Conservation (phyloP, 2,329 filamentous ascomycete genomes). For the Colletotrichum sp. region DNA sequence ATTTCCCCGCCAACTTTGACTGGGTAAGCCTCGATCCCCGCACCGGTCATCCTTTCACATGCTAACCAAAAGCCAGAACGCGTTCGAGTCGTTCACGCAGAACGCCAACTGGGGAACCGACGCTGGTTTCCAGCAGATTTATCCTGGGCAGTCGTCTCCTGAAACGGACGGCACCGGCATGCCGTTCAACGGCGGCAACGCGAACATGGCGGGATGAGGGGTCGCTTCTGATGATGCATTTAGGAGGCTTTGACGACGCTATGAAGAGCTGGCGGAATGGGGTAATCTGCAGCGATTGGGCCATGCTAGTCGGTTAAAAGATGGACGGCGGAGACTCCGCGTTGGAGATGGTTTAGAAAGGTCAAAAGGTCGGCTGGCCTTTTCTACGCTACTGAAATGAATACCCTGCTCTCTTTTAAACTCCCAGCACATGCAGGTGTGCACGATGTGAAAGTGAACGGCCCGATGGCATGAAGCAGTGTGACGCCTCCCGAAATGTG, state of each 20-base stretch:
- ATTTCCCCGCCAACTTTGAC: conserved; percentile 59
- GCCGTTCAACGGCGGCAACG: neutral
- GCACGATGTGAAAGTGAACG: neutral
- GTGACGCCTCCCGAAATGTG: neutral
- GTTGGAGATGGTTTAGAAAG: neutral
- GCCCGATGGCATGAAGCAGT: neutral
- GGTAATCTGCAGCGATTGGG: neutral
- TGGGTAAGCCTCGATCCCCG: conserved; percentile 51
- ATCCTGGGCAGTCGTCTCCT: conserved; percentile 21
- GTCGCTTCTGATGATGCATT: neutral
- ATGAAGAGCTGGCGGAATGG: neutral
- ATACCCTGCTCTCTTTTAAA: conserved; percentile 16
- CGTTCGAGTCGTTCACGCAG: conserved; percentile 63
- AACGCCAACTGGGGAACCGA: conserved; percentile 58
- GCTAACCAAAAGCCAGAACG: conserved; percentile 46
- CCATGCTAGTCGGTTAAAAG: neutral
- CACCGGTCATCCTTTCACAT: neutral
- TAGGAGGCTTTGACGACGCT: neutral
- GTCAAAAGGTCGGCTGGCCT: neutral
- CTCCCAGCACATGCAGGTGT: neutral
- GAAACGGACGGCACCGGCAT: conserved; percentile 8
- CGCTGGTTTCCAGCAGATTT: conserved; percentile 53
- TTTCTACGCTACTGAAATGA: neutral
- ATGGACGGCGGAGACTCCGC: neutral
- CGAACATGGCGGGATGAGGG: conserved; percentile 9